A percentile compares a stretch with the other conserved stretches of the same genome.
Evolutionary conservation across 371 early-diverging fungal species (phyloP).

Genomic region (Chytridium lagenaria): DNA sequence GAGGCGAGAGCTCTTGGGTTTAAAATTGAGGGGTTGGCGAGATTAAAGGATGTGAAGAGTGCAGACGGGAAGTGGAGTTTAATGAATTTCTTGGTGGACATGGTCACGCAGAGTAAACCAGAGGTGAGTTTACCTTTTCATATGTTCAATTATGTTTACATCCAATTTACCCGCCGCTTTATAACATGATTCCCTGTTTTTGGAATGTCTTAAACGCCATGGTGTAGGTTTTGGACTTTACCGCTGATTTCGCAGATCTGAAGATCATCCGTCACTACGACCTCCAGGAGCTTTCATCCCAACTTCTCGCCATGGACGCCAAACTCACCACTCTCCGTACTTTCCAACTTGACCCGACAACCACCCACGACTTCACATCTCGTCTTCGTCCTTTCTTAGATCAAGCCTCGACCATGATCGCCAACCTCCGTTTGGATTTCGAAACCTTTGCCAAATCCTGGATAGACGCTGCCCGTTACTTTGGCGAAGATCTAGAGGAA

Average conservation of each 20-base stretch:
- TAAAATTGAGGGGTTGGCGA: slow-evolving; percentile 56
- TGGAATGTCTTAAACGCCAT: not conserved
- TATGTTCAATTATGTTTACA: slow-evolving; percentile 8
- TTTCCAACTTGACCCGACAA: slow-evolving; percentile 13
- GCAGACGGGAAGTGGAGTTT: slow-evolving; percentile 60
- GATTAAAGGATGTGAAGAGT: slow-evolving; percentile 60
- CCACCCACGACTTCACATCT: slow-evolving; percentile 26
- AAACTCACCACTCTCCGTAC: slow-evolving; percentile 17
- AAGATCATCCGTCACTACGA: slow-evolving; percentile 41
- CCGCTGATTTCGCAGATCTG: slow-evolving; percentile 40
- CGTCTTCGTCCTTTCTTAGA: slow-evolving; percentile 32
- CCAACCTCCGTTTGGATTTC: slow-evolving; percentile 24
- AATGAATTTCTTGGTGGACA: slow-evolving; percentile 58
- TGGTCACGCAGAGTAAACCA: slow-evolving; percentile 36
- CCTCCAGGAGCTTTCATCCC: slow-evolving; percentile 32
- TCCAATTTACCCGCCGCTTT: too few species aligned
- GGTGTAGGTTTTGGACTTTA: slow-evolving; percentile 37
- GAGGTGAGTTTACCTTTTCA: slow-evolving; percentile 35
- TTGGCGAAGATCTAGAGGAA: slow-evolving; percentile 57
- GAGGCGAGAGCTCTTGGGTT: slow-evolving; percentile 57
- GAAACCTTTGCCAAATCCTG: slow-evolving; percentile 39
- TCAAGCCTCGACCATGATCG: slow-evolving; percentile 17
- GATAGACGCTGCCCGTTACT: slow-evolving; percentile 48
- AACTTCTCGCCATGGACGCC: slow-evolving; percentile 24
- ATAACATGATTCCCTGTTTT: too few species aligned